Base-by-base conservation (phyloP, 768 basidiomycete genomes). In the Calvatia gigantea region DNA sequence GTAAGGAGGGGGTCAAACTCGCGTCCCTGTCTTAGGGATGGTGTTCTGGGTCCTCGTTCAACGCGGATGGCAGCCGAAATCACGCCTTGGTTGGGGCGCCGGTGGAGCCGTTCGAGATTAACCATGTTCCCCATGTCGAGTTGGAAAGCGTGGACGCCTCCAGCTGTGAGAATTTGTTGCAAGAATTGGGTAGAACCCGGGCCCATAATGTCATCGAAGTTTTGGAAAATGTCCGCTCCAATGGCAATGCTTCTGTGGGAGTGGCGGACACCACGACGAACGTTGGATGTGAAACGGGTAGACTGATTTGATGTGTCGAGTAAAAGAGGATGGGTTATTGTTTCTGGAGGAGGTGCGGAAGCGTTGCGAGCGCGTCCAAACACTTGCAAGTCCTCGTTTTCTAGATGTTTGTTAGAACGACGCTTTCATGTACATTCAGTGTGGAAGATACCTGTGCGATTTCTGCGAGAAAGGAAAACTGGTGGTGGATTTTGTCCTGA, bases 1-100 rank as follows among this genome's bases (percentile, higher is more conserved):
- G 94, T 96, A 8, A 89, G 76, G 52, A 91, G 71, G 1, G 94
- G 92, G 29, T 89, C 85, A 46, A 93, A 86, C 42, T 84, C 85
- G 33, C 83, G 84, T 37, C 72, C 78, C 58, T 84, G 82, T 57
- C 71, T 72, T 44, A 69, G 66, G 28, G 67, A 67, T 35, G 67
- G 64, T 6, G 70, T 57, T 61, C 80, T 62, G 53, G 76, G 60
- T 32, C 72, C 77, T 51, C 84, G 75, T 62, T 90, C 90, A 23
- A 86, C 75, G 35, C 87, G 81, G 21, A 85, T 76, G n/a, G 84
- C 75, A 19, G 83, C 76, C 4, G 83, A 71, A 47, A 82, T 73
- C 14, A 70, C 70, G 6, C 73, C 74, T 50, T 77, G 73, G 17
- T 77, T 72, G 48, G 81, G 74, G 32, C 81, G 78, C 23, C 85